These are phyloP conservation scores for Aspergillus asperescens DNA, from an alignment of 495 filamentous ascomycete genomes.

Conservation along the genomic window DNA sequence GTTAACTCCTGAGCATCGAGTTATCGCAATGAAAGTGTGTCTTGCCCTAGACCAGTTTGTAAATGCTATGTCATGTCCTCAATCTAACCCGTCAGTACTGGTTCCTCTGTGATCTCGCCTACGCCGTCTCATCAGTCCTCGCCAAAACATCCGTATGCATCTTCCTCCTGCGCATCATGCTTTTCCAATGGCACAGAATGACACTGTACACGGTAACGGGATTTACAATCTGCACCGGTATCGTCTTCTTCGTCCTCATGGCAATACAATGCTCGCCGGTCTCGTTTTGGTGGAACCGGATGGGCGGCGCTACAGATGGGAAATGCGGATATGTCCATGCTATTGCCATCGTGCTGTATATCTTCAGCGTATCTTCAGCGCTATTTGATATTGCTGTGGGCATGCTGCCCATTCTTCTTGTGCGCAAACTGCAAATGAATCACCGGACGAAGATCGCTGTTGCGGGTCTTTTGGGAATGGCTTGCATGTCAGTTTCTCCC, in stretches of 20 bases:
- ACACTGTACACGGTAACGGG: conserved; percentile 13
- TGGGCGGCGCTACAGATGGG: not conserved
- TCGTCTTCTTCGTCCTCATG: conserved; percentile 14
- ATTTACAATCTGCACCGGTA: conserved; percentile 5
- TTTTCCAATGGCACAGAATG: conserved; percentile 3
- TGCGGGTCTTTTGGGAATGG: conserved; percentile 18
- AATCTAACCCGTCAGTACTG: conserved; percentile 8
- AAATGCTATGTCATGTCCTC: not conserved
- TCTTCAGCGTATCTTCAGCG: conserved; percentile 22
- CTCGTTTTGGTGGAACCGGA: conserved; percentile 20
- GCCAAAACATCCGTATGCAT: conserved; percentile 22
- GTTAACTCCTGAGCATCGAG: conserved; percentile 6
- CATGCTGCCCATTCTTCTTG: conserved; percentile 15
- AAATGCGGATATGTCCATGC: conserved; percentile 1
- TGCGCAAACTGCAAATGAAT: conserved; percentile 20
- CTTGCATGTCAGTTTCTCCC: conserved; percentile 16
- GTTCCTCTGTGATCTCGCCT: conserved; percentile 16
- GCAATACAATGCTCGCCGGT: conserved; percentile 21
- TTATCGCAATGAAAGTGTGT: conserved; percentile 18
- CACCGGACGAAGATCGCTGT: conserved; percentile 13
- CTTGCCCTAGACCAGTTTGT: not conserved
- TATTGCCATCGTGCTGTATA: conserved; percentile 15
- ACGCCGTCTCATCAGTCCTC: conserved; percentile 15
- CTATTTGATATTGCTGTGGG: conserved; percentile 24
- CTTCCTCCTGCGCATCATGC: conserved; percentile 23